These are phyloP conservation scores for Tilletia indica DNA, from an alignment of 1,284 basidiomycete genomes.

Conservation along the genomic window DNA sequence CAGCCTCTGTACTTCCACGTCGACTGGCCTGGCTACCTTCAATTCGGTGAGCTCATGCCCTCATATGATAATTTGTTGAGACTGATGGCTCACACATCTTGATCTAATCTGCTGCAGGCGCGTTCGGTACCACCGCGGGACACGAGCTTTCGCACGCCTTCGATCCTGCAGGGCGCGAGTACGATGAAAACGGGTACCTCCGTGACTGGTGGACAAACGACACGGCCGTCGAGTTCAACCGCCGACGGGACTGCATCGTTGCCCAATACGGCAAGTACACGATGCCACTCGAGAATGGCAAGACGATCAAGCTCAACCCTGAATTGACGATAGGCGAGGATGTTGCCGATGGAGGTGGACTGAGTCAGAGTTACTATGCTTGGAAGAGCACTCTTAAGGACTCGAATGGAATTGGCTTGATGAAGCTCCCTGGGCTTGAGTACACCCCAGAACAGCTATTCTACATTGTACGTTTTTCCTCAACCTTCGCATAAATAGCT, in stretches of 20 bases:
- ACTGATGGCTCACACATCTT: background rate
- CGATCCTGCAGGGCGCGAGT: constrained; percentile 78
- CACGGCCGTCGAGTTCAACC: constrained; percentile 79
- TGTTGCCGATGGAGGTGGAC: constrained; percentile 64
- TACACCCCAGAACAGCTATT: constrained; percentile 57
- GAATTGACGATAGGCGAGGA: constrained; percentile 67
- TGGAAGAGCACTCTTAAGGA: constrained; percentile 50
- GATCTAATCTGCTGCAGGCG: constrained; percentile 11
- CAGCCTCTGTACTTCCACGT: constrained; percentile 87
- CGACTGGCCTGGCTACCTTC: constrained; percentile 81
- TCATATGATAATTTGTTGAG: constrained; percentile 67
- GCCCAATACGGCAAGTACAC: constrained; percentile 82
- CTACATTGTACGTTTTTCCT: constrained; percentile 40
- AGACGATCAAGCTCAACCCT: constrained; percentile 78
- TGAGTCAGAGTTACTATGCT: constrained; percentile 55
- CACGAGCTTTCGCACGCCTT: constrained; percentile 73
- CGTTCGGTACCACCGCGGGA: constrained; percentile 47
- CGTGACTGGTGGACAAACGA: constrained; percentile 73
- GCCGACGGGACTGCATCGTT: constrained; percentile 80
- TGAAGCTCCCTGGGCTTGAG: constrained; percentile 52
- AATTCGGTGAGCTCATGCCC: constrained; percentile 71
- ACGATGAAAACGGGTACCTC: constrained; percentile 61
- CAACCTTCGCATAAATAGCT: background rate
- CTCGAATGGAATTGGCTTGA: constrained; percentile 42
- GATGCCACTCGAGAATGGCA: constrained; percentile 79